Base-by-base conservation (phyloP, 176 grass and related monocot genomes). In the Musa schizocarpa region DNA sequence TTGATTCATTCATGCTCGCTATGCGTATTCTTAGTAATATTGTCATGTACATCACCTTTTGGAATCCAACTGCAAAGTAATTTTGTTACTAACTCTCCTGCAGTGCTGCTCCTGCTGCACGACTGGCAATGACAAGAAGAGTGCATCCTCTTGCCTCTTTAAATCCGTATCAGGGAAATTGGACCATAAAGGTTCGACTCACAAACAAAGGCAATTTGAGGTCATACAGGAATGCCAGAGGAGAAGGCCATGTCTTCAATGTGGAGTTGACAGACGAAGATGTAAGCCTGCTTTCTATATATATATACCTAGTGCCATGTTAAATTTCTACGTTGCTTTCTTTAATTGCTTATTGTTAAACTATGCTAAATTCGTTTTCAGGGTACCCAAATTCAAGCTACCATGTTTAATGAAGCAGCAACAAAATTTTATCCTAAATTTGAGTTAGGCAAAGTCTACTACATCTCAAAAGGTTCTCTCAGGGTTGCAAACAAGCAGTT, bases 371-470 rank as follows among this genome's bases (percentile, higher is more conserved):
- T 50, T 61, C 9, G 9, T 77, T 55, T 76, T 69, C 86, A 99
- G 95, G 95, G 95, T 51, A 99, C 95, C 50, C 90, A 99, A 78
- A 99, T 99, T 75, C 95, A 99, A 73, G 95, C 95, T 2, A 99
- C 95, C 17, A 94, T 94, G 95, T 99, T 99, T 69, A 99, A 99
- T 50, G 95, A 94, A 71, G 82, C 95, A 0, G 95, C 90, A 13
- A 87, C 81, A 71, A 99, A 94, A 73, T 99, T 99, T 52, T 92
- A 91, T 23, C 81, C 86, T 0, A 52, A 86, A 63, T 99, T 99
- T 81, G 90, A 99, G 78, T 68, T 89, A 63, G 95, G 95, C 11
- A 99, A 99, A 68, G 95, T 99, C 3, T 99, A 99, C 69, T 99
- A 94, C 14, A 85, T 99, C 71, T 99, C 95, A 27, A 99, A 94